Evolutionary conservation across 306 rosid species (phyloP).

Genomic region (Arachis hypogaea): DNA sequence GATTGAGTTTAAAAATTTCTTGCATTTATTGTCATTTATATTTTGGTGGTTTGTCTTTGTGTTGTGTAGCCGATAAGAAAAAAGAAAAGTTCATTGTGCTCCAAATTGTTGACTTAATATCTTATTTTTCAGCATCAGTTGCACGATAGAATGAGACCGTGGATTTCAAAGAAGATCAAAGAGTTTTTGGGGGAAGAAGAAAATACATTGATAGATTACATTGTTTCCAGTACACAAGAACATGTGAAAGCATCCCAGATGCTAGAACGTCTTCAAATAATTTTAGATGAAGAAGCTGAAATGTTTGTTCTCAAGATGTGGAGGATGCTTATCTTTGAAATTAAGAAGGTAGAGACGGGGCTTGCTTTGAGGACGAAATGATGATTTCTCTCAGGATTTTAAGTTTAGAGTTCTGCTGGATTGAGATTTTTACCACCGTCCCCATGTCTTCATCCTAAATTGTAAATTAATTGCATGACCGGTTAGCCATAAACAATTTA

Average conservation of each 20-base stretch:
- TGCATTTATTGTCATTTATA: slow-evolving; percentile 8
- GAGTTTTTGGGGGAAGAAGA: slow-evolving; percentile 98
- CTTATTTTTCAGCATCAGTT: slow-evolving; percentile 65
- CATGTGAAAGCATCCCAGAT: slow-evolving; percentile 93
- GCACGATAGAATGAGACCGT: slow-evolving; percentile 96
- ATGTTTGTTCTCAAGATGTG: slow-evolving; percentile 99
- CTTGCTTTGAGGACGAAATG: slow-evolving; percentile 67
- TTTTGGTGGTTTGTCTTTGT: slow-evolving; percentile 9
- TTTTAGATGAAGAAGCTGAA: slow-evolving; percentile 98
- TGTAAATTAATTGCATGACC: slow-evolving; percentile 38
- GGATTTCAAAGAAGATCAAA: slow-evolving; percentile 93
- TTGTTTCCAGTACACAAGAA: slow-evolving; percentile 90
- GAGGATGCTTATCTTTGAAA: slow-evolving; percentile 99
- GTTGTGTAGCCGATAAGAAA: slow-evolving; percentile 11
- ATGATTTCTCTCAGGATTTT: slow-evolving; percentile 27
- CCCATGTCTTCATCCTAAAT: slow-evolving; percentile 27
- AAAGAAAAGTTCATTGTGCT: slow-evolving; percentile 20
- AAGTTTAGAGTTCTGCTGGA: slow-evolving; percentile 6
- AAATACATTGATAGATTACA: slow-evolving; percentile 87
- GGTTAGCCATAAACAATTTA: not conserved
- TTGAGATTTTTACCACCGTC: slow-evolving; percentile 27
- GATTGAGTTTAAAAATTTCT: slow-evolving; percentile 13
- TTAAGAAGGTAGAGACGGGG: slow-evolving; percentile 95
- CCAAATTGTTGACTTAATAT: slow-evolving; percentile 9
- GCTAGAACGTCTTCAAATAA: slow-evolving; percentile 92